phyloP scores from a whole-genome alignment of 805 yeast species.

The Sugiyamaella lignohabitans region DNA sequence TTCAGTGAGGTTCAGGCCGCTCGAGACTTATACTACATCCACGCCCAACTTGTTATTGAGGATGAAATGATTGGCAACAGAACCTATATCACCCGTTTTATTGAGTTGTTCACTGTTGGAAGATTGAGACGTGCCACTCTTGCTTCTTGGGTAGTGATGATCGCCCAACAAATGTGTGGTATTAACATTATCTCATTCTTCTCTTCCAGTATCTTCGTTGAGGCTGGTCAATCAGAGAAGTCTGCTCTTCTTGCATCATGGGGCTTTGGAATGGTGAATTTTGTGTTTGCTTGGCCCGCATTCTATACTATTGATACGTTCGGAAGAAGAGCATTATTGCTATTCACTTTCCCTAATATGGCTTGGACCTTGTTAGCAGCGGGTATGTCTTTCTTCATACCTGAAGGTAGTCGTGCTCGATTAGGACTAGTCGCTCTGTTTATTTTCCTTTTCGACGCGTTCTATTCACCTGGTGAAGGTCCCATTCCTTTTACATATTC shows the following conservation, averaged over 20 bases:
- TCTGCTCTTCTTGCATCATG: slow-evolving; percentile 64
- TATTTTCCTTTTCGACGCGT: slow-evolving; percentile 62
- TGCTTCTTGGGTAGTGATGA: slow-evolving; percentile 76
- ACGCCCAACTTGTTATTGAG: slow-evolving; percentile 41
- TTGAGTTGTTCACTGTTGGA: slow-evolving; percentile 52
- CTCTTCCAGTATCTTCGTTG: slow-evolving; percentile 66
- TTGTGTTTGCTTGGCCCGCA: slow-evolving; percentile 75
- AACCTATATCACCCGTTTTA: slow-evolving; percentile 16
- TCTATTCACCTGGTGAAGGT: slow-evolving; percentile 78
- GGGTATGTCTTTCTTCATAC: slow-evolving; percentile 61
- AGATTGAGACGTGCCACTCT: slow-evolving; percentile 77
- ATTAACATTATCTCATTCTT: slow-evolving; percentile 82
- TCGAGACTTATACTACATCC: slow-evolving; percentile 53
- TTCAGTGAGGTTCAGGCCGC: slow-evolving; percentile 49
- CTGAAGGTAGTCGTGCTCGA: slow-evolving; percentile 39
- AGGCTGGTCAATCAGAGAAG: slow-evolving; percentile 46
- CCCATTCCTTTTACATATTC: slow-evolving; percentile 78
- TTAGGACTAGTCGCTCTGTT: slow-evolving; percentile 65
- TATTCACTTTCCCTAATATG: slow-evolving; percentile 54
- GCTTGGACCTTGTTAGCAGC: slow-evolving; percentile 43
- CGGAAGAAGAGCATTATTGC: slow-evolving; percentile 58
- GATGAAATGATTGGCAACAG: slow-evolving; percentile 30
- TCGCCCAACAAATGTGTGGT: slow-evolving; percentile 88
- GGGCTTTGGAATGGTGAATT: slow-evolving; percentile 78
- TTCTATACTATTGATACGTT: slow-evolving; percentile 66